Evolutionary conservation across 2,329 filamentous ascomycete species (phyloP).

Genomic region (Alternaria infectoria): DNA sequence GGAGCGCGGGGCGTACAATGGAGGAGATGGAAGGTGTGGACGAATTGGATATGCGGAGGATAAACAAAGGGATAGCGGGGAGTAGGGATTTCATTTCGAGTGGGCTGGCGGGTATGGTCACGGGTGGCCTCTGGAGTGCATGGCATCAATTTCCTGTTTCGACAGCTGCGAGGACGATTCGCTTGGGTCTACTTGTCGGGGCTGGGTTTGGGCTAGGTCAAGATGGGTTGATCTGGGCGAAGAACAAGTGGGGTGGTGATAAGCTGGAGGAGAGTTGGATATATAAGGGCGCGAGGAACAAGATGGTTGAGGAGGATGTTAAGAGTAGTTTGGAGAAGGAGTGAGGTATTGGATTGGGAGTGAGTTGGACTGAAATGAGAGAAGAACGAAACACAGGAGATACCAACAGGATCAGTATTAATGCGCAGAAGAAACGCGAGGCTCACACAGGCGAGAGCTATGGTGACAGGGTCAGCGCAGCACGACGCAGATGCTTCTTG

Average conservation of each 20-base stretch:
- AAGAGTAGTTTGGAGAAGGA: slow-evolving; percentile 8
- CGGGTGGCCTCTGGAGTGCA: slow-evolving; percentile 85
- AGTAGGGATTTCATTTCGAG: slow-evolving; percentile 76
- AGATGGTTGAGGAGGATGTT: slow-evolving; percentile 27
- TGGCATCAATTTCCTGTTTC: slow-evolving; percentile 82
- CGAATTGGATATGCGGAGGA: slow-evolving; percentile 36
- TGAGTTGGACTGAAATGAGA: background rate
- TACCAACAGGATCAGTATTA: background rate
- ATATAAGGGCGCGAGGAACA: slow-evolving; percentile 49
- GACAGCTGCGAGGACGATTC: slow-evolving; percentile 67
- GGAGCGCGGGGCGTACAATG: slow-evolving; percentile 52
- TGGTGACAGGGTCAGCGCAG: background rate
- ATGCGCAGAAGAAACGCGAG: background rate
- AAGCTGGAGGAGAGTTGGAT: slow-evolving; percentile 50
- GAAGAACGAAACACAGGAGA: background rate
- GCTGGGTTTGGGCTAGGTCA: slow-evolving; percentile 81
- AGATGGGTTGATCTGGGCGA: slow-evolving; percentile 72
- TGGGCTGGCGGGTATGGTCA: slow-evolving; percentile 79
- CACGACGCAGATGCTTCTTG: background rate
- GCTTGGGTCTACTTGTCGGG: slow-evolving; percentile 78
- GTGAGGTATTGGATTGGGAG: background rate
- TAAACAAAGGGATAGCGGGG: slow-evolving; percentile 45
- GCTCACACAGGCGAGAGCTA: background rate
- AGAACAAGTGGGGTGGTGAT: slow-evolving; percentile 70
- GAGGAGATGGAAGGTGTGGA: slow-evolving; percentile 46